These are phyloP conservation scores for Phaeosphaeria sp. DNA, from an alignment of 2,329 filamentous ascomycete genomes.

Conservation along the genomic window DNA sequence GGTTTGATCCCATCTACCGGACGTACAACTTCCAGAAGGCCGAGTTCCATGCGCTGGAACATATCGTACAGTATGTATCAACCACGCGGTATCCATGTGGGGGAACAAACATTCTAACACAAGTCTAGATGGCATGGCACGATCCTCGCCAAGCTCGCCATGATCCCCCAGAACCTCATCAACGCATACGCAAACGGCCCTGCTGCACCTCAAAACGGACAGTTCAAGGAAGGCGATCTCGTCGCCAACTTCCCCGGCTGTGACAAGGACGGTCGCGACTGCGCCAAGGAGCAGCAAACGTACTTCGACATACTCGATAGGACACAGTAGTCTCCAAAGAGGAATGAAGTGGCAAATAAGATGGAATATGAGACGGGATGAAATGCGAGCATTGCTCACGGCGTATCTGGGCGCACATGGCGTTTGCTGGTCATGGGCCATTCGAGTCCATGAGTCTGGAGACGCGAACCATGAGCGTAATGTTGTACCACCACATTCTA, in stretches of 20 bases:
- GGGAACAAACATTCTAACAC: slow-evolving; percentile 30
- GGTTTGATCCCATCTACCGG: slow-evolving; percentile 94
- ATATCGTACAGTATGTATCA: slow-evolving; percentile 57
- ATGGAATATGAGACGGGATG: not conserved
- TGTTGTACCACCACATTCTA: slow-evolving; percentile 4
- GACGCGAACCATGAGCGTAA: not conserved
- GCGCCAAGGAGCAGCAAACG: slow-evolving; percentile 73
- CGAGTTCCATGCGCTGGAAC: slow-evolving; percentile 84
- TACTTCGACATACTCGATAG: slow-evolving; percentile 50
- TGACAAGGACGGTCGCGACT: slow-evolving; percentile 65
- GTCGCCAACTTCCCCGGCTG: slow-evolving; percentile 81
- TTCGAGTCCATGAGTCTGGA: not conserved
- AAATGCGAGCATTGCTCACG: not conserved
- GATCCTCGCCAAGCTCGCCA: slow-evolving; percentile 84
- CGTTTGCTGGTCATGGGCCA: not conserved
- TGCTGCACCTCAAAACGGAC: slow-evolving; percentile 51
- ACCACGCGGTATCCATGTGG: not conserved
- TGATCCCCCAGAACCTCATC: slow-evolving; percentile 85
- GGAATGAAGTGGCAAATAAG: too few relatives aligned
- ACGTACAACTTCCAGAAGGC: slow-evolving; percentile 97
- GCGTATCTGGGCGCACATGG: slow-evolving; percentile 1
- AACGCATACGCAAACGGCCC: slow-evolving; percentile 73
- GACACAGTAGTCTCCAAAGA: slow-evolving; percentile 8
- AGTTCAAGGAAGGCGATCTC: slow-evolving; percentile 85
- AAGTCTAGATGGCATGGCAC: slow-evolving; percentile 89